Base-by-base conservation (phyloP, 345 rosid species). In the Moricandia arvensis region DNA sequence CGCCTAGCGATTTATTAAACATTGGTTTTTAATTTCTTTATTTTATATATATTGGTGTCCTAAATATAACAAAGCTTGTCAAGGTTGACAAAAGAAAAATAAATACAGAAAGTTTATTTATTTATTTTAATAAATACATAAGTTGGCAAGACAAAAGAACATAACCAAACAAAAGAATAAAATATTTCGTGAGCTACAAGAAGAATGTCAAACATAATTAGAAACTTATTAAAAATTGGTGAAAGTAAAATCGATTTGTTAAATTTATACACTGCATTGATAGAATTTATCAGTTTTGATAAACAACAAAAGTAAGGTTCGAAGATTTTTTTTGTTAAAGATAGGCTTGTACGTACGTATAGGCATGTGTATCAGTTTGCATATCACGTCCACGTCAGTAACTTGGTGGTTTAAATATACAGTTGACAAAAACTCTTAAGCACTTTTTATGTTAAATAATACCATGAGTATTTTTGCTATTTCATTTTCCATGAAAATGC, bases 401-500 rank as follows among this genome's bases (percentile, higher is more conserved):
- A 53, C 17, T 29, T 69, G 13, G 49, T 75, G 38, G 69, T n/a
- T 69, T 69, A 45, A 11, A 13, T 51, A 45, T 12, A 49, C 24
- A 26, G 11, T 26, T 75, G 33, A 62, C 24, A 17, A 59, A 49
- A 61, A 29, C 59, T 13, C n/a, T 33, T 30, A 9, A 7, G 17
- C 31, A 12, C 8, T 12, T 31, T 31, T 17, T 54, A 3, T 49
- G 13, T 59, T 45, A 58, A 58, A 21, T 4, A 41, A 64, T 57
- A 0, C 16, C 66, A 24, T 1, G 18, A 24, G 60, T 69, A 57
- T 33, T 21, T 21, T 57, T 57, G 76, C 67, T 65, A 45, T 47
- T 55, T 64, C 59, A 26, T 45, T 58, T 49, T 35, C 80, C 80
- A 71, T 66, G 57, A 77, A 77, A 71, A 77, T 66, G 68, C 76